Base-by-base conservation (phyloP, 148 eudicot species). In the Chenopodium quinoa region DNA sequence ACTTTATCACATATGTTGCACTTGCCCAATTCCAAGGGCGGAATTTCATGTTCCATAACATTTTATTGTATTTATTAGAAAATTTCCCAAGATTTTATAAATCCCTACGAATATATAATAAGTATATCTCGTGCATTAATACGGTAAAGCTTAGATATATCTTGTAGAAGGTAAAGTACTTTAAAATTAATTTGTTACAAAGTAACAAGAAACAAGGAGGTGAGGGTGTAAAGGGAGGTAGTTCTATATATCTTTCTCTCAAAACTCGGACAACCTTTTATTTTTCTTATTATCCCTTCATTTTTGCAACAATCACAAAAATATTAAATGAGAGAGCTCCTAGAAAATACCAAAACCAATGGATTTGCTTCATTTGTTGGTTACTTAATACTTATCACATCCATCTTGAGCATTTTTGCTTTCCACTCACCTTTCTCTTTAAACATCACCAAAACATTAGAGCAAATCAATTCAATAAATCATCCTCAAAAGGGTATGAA, bases 271-370 rank as follows among this genome's bases (percentile, higher is more conserved):
- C 75, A 67, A 75, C 0, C 54, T 17, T 69, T 29, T 73, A 17
- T 40, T 4, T 81, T 75, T 47, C 29, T 9, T n/a, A 48, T 56
- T 75, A 20, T 58, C 68, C 29, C 68, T 27, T 64, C 29, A 70
- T 23, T 3, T 70, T 80, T 80, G 63, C 22, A 40, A 37, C 37
- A 14, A 52, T 31, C 65, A 78, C 66, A 52, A 0, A 65, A 48
- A 20, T 4, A 66, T 48, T 9, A 66, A 4, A 83, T 83, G 85
- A 83, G 60, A 69, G 79, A 79, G 10, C 1, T 84, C 22, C 16
- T 80, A 76, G 83, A 80, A 60, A 71, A 84, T 47, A 69, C 65
- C 25, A 84, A 84, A 84, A 80, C 46, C 2, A 76, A 76, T n/a
- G 68, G 78, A 23, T 27, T 84, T 75, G 71, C 77, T 75, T 84